Percentiles rank a stretch among this genome's conserved stretches.
These are phyloP conservation scores for Cylindrotheca closterium DNA, from an alignment of 108 stramenopile genomes.

Conservation along the genomic window DNA sequence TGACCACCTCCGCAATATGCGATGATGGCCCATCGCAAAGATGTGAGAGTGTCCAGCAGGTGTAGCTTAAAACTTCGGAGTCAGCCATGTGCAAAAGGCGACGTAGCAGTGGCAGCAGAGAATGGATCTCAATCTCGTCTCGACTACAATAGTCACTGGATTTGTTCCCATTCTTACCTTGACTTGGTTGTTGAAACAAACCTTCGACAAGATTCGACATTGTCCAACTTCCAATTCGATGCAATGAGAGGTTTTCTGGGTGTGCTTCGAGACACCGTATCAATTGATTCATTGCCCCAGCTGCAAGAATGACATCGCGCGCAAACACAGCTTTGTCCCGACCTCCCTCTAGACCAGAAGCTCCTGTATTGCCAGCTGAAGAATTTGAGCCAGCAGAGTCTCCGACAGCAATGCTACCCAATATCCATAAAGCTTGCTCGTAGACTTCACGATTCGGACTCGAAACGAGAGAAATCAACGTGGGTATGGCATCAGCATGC, in stretches of 20 bases:
- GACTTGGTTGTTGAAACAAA: conserved; percentile 50
- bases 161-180: conserved; percentile 26
- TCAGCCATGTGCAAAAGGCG: conserved; percentile 81
- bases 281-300: conserved; percentile 75
- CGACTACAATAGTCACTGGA: conserved; percentile 49
- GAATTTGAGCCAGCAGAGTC: conserved; percentile 47
- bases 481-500: conserved; percentile 86
- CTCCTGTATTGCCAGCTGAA: conserved; percentile 19
- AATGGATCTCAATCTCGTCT: conserved; percentile 81
- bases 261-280: conserved; percentile 65
- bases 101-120: conserved; percentile 77
- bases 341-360: conserved; percentile 7
- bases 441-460: conserved; percentile 67
- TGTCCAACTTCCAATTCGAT: conserved; percentile 82
- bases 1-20: conserved; percentile 91
- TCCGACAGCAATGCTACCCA: conserved; percentile 80
- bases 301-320: conserved; percentile 79
- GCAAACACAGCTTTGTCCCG: conserved; percentile 61
- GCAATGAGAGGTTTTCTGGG: conserved; percentile 59
- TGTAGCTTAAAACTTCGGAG: conserved; percentile 89
- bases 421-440: conserved; percentile 85
- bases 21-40: conserved; percentile 93
- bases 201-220: conserved; percentile 78
- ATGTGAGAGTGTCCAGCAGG: conserved; percentile 94
- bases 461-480: conserved; percentile 66